phyloP scores from a whole-genome alignment of 176 grass and related monocot species.

The Bothriochloa decipiens region DNA sequence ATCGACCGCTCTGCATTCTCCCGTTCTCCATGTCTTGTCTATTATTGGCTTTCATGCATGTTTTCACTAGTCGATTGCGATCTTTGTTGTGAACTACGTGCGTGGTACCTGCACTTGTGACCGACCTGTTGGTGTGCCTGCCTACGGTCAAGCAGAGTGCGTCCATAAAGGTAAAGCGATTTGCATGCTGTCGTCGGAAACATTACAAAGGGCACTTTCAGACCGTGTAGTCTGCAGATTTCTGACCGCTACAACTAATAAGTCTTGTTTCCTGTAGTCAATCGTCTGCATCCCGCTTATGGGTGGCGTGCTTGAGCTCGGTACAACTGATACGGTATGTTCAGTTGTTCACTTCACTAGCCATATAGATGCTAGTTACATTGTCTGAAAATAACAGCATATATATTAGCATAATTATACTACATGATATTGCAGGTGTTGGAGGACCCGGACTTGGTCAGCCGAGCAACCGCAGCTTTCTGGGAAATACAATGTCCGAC shows the following conservation, averaged over 20 bases:
- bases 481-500: slow-evolving; percentile 49
- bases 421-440: slow-evolving; percentile 45
- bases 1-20: background rate
- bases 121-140: background rate
- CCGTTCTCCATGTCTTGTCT: background rate
- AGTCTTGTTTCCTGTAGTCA: slow-evolving; percentile 45
- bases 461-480: slow-evolving; percentile 48
- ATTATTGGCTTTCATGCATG: background rate
- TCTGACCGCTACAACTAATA: background rate
- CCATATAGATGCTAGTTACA: background rate
- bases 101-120: background rate
- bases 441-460: slow-evolving; percentile 57
- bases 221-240: background rate
- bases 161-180: slow-evolving; percentile 59
- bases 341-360: background rate
- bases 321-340: slow-evolving; percentile 68
- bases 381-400: background rate
- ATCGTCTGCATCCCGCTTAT: slow-evolving; percentile 71
- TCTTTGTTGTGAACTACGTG: background rate
- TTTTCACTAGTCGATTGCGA: background rate
- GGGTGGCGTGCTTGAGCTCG: slow-evolving; percentile 79
- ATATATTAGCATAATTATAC: background rate
- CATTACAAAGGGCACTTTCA: no score
- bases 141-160: slow-evolving; percentile 44
- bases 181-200: background rate